Percentiles rank a stretch among this genome's conserved stretches.
These are phyloP conservation scores for Astraeus odoratus DNA, from an alignment of 768 basidiomycete species.

Conservation along the genomic window DNA sequence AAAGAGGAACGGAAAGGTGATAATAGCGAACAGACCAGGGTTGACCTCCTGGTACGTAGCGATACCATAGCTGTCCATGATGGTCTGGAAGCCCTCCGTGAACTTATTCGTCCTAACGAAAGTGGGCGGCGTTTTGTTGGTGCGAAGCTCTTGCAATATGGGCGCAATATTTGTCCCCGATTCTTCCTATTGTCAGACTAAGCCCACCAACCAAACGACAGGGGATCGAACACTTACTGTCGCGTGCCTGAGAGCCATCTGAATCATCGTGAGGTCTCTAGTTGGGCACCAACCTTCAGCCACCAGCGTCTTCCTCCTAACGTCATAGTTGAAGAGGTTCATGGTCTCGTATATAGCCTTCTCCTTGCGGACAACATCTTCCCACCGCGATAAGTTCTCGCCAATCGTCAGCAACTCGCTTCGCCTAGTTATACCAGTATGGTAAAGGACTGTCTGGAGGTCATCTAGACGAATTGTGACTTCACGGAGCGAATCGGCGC, in stretches of 20 bases:
- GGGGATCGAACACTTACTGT: slow-evolving; percentile 44
- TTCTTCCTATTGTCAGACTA: slow-evolving; percentile 48
- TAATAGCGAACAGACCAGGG: slow-evolving; percentile 85
- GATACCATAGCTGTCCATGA: slow-evolving; percentile 97
- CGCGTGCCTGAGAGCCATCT: slow-evolving; percentile 81
- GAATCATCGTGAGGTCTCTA: slow-evolving; percentile 80
- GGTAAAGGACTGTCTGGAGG: slow-evolving; percentile 80
- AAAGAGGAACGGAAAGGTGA: slow-evolving; percentile 97
- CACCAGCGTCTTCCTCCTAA: slow-evolving; percentile 86
- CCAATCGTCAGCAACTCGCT: slow-evolving; percentile 79
- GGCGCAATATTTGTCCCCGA: slow-evolving; percentile 91
- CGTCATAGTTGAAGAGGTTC: slow-evolving; percentile 93
- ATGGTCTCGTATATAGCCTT: slow-evolving; percentile 94
- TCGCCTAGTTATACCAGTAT: slow-evolving; percentile 79
- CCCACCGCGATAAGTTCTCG: slow-evolving; percentile 82
- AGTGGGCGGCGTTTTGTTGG: slow-evolving; percentile 89
- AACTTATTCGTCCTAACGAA: slow-evolving; percentile 94
- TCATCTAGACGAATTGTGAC: slow-evolving; percentile 88
- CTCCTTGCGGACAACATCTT: slow-evolving; percentile 91
- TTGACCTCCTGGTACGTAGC: slow-evolving; percentile 96
- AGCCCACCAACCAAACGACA: neutral
- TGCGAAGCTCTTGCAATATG: slow-evolving; percentile 84
- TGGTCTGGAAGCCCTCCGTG: slow-evolving; percentile 93
- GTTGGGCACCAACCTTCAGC: slow-evolving; percentile 99
- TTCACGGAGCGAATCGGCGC: slow-evolving; percentile 82